Base-by-base conservation (phyloP, 2,329 filamentous ascomycete species). In the Calonectria pteridis region DNA sequence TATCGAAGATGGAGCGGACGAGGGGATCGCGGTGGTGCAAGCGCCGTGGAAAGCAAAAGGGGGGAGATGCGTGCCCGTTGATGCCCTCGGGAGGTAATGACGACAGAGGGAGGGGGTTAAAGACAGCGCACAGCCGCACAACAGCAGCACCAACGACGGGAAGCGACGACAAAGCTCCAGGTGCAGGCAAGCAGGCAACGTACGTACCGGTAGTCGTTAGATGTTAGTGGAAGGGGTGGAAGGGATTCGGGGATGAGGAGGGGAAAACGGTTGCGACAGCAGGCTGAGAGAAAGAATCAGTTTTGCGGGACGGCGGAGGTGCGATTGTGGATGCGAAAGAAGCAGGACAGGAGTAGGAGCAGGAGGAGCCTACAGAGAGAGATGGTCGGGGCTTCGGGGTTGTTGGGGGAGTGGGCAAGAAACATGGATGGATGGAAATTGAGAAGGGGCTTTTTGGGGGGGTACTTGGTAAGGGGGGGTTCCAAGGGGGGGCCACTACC, bases 31-130 rank as follows among this genome's bases (percentile, higher is more conserved):
- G 63, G 69, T 73, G 58, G 72, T 78, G 73, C 73, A 74, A 73
- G 67, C 73, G 63, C 49, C 63, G 64, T 66, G 62, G 40, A 58
- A 66, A 73, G 65, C 71, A 73, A 72, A 71, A 67, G 72, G 73
- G 55, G 78, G 70, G 74, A 72, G 35, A 46, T 78, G 78, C 75
- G 77, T 78, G 77, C 75, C 76, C 74, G 75, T 73, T 69, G 75
- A 76, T 71, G 73, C 72, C 73, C 65, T 74, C 73, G 77, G 78
- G 50, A 43, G 80, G 80, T 79, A 83, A 86, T 86, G 84, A 85
- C 84, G 84, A 85, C 82, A 85, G 84, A 82, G 82, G 82, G 81
- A 79, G 78, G 78, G 76, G 79, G 78, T 77, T 76, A 74, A 80
- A 79, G 67, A 59, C 73, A 79, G 73, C 71, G 75, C 73, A 78